A percentile compares a stretch with the other conserved stretches of the same genome.
Conservation (phyloP, 768 basidiomycete genomes). For the Leccinum aurantiacum region DNA sequence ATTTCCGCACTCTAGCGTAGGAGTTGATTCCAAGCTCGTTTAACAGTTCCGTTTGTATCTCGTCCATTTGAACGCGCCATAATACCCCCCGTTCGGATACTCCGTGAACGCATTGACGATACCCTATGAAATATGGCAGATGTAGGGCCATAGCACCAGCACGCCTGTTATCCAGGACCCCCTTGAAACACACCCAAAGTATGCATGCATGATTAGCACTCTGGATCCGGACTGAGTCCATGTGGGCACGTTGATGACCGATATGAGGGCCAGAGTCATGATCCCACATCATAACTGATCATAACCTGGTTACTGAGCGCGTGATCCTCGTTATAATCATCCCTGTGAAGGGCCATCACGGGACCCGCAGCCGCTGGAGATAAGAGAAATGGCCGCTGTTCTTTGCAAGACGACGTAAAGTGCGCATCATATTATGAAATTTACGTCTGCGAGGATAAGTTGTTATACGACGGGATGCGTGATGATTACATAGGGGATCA, state of each 20-base stretch:
- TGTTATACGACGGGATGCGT: not conserved
- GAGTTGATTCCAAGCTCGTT: not conserved
- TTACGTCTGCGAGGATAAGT: not conserved
- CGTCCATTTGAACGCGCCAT: not conserved
- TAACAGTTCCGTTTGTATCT: not conserved
- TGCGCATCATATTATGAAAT: not conserved
- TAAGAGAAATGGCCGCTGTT: not conserved
- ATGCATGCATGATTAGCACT: not conserved
- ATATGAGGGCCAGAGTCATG: not conserved
- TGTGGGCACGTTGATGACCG: not conserved
- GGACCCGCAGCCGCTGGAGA: not conserved
- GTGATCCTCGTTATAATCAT: not conserved
- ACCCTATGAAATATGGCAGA: not conserved
- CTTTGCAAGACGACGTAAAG: not conserved
- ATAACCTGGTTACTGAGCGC: not conserved
- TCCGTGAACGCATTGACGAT: not conserved
- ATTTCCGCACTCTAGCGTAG: not conserved
- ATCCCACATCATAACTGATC: not conserved
- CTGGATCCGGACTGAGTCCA: not conserved
- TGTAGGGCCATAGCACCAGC: not conserved
- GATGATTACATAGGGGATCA: not conserved
- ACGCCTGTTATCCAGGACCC: not conserved
- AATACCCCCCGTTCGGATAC: not conserved
- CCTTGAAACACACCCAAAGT: not conserved
- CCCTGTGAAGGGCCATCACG: not conserved